Conservation (phyloP, 805 yeast genomes). For the Metschnikowia lunata region DNA sequence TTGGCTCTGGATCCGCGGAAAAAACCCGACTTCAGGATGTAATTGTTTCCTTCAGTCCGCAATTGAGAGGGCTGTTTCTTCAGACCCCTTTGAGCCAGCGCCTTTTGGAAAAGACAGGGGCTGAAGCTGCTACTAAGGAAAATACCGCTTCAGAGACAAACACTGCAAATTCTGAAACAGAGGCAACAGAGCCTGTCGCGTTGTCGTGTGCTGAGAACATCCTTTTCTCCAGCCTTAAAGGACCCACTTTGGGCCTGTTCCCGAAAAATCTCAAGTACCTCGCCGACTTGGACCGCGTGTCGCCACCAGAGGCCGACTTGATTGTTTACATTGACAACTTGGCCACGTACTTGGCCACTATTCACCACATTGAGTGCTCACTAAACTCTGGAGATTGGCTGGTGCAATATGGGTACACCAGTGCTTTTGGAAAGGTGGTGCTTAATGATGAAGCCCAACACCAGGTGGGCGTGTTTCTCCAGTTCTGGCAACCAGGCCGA, state of each 20-base stretch:
- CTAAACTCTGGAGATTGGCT: constrained; percentile 18
- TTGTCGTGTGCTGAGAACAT: constrained; percentile 26
- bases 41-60: constrained; percentile 2
- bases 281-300: constrained; percentile 33
- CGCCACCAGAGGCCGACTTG: constrained; percentile 29
- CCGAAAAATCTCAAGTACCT: constrained; percentile 35
- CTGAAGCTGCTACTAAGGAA: neutral
- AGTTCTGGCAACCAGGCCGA: constrained; percentile 28
- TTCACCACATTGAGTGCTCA: constrained; percentile 24
- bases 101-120: neutral
- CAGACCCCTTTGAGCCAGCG: neutral
- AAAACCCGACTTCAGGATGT: neutral
- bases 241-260: constrained; percentile 23
- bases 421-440: constrained; percentile 25
- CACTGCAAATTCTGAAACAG: no score
- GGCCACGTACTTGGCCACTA: constrained; percentile 24
- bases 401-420: constrained; percentile 20
- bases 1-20: neutral
- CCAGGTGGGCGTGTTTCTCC: constrained; percentile 32
- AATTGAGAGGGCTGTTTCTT: constrained; percentile 2
- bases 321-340: constrained; percentile 29
- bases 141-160: no score
- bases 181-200: neutral
- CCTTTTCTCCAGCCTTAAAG: constrained; percentile 24
- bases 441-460: constrained; percentile 22